A percentile compares a stretch with the other conserved stretches of the same genome.
These are phyloP conservation scores for Colletotrichum destructivum DNA, from an alignment of 2,329 filamentous ascomycete genomes.

Conservation along the genomic window DNA sequence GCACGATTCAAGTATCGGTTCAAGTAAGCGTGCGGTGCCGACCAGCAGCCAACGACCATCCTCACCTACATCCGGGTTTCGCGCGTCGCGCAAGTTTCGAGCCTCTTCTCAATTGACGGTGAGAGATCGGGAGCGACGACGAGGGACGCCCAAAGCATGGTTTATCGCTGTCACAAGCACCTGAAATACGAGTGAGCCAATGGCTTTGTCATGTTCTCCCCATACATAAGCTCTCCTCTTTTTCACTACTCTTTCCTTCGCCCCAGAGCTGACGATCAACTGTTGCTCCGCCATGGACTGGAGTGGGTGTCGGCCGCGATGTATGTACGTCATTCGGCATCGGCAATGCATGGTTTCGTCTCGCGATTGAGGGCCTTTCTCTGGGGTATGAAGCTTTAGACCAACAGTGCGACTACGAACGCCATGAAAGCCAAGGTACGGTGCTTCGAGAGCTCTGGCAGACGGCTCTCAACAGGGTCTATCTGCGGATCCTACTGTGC, in stretches of 20 bases:
- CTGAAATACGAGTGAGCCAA: constrained; percentile 23
- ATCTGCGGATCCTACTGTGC: constrained; percentile 20
- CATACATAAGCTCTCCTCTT: constrained; percentile 33
- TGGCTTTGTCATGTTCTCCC: constrained; percentile 33
- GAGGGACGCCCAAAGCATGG: constrained; percentile 27
- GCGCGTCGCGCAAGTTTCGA: constrained; percentile 14
- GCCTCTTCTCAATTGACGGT: neutral
- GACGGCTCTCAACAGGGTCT: constrained; percentile 3
- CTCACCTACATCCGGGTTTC: constrained; percentile 26
- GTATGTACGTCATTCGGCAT: constrained; percentile 41
- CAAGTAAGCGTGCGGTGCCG: constrained; percentile 31
- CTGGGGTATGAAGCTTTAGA: constrained; percentile 19
- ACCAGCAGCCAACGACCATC: constrained; percentile 25
- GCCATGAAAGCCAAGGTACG: neutral
- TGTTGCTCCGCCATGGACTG: constrained; percentile 35
- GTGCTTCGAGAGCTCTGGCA: neutral
- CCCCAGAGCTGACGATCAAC: constrained; percentile 33
- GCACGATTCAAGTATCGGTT: constrained; percentile 40
- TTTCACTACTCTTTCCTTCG: constrained; percentile 24
- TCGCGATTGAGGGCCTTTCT: constrained; percentile 24
- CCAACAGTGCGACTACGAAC: constrained; percentile 23
- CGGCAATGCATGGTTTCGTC: constrained; percentile 39
- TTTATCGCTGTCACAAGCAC: constrained; percentile 39
- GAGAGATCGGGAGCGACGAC: constrained; percentile 10
- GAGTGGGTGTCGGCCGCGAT: constrained; percentile 34